Base-by-base conservation (phyloP, 352 stramenopile species). In the Lagenidium giganteum region DNA sequence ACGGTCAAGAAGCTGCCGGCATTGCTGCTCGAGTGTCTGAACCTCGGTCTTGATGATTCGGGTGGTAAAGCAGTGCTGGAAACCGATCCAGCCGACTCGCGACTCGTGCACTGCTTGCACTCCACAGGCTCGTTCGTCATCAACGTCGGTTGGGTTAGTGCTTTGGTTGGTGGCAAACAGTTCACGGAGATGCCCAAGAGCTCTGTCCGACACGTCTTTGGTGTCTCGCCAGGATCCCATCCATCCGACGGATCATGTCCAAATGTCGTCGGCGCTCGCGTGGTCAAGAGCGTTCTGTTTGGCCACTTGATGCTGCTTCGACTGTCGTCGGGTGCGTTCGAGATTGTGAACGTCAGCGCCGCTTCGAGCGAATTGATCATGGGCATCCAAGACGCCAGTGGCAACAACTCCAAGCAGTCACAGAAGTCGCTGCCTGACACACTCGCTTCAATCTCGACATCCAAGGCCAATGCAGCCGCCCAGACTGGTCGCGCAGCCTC, bases 271-370 rank as follows among this genome's bases (percentile, higher is more conserved):
- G 77, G 77, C 17, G 73, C 62, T 8, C 69, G 71, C 17, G 64
- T 87, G 18, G 48, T 85, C 29, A 89, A 87, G 60, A 89, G 80
- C 47, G 73, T 89, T 12, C 67, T 82, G 54, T 76, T 86, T 36
- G 80, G 80, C 1, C 77, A 93, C 28, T 44, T 93, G 33, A 38
- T 93, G 53, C 47, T 90, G 7, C 61, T 88, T n/a, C 73, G 77
- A 14, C 61, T 90, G 21, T 72, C 74, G 27, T 85, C 67, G 2
- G 80, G 77, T 11, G 70, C 55, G 30, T 88, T 89, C 54, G 80
- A 90, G 42, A 59, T 93, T 26, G 68, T 93, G 17, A 90, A 90
- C 42, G 65, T 93, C 26, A 88, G 77, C 25, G 75, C 74, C 12
- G 68, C 77, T 4, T 85, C 77, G 2, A 84, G 69, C 13, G 74